Evolutionary conservation across 2,329 filamentous ascomycete genomes (phyloP), one percentile per base, ranked within the genome.

Genomic region (Rhynchosporium graminicola): DNA sequence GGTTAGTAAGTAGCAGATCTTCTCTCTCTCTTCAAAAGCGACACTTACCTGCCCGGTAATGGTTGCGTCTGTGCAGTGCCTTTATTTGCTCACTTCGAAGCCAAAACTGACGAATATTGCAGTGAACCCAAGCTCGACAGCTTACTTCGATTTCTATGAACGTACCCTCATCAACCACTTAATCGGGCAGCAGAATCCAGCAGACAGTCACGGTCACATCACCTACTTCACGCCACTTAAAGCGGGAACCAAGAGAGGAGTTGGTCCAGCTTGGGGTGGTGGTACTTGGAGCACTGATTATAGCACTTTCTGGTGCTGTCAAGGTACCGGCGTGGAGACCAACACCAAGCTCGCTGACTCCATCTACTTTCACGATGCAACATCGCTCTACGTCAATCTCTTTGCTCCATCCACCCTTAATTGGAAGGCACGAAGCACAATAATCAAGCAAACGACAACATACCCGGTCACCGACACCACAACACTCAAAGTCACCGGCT

Each of bases 221-320:
- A 46, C 43, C 4, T 46, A 46, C 3, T 46, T 56, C 10, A 45
- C 54, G 15, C 36, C 54, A n/a, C 54, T 56, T 6, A 20, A 43
- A 4, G 12, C 54, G 3, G 54, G 54, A 26, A 38, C 38, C 20
- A 40, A 45, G 38, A 26, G 29, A n/a, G 54, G 54, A 3, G 28
- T 29, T 12, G 38, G 38, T 26, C 54, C 54, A 10, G 54, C 38
- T 4, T 56, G 54, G 54, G 43, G 54, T 43, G 38, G 38, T 29
- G 54, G 43, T 28, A 43, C 38, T 15, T 56, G 43, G 26, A 45
- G 36, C 54, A 56, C 54, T 29, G 54, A 56, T 26, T 56, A 56
- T n/a, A 28, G 45, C 20, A 45, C 54, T 13, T 56, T 56, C 38
- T 56, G 54, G 54, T 56, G 54, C 20, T 56, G 54, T 56, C 54